Evolutionary conservation across 2,329 filamentous ascomycete species (phyloP).

Genomic region (Colletotrichum tropicicola): DNA sequence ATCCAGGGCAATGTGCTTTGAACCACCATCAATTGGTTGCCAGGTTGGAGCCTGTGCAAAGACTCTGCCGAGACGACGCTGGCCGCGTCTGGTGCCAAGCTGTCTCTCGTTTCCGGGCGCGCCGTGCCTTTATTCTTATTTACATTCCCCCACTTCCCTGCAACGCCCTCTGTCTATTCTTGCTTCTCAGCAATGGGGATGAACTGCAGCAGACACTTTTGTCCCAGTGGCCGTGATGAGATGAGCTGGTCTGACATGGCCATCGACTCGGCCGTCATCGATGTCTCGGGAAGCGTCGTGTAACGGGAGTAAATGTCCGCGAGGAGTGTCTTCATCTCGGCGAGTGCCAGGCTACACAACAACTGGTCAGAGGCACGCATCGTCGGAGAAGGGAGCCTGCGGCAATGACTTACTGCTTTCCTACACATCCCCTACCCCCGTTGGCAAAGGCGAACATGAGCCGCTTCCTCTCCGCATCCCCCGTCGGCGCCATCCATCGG

Average conservation of each 20-base stretch:
- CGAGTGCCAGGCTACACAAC: constrained; percentile 62
- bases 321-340: constrained; percentile 74
- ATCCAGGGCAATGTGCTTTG: too few relatives aligned
- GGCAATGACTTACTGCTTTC: constrained; percentile 72
- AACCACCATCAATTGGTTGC: too few relatives aligned
- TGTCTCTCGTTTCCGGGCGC: too few relatives aligned
- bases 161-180: too few relatives aligned
- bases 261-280: constrained; percentile 67
- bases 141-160: too few relatives aligned
- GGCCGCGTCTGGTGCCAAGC: too few relatives aligned
- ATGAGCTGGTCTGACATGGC: constrained; percentile 74
- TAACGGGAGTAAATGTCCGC: constrained; percentile 69
- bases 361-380: neutral
- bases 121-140: too few relatives aligned
- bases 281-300: constrained; percentile 61
- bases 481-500: constrained; percentile 80
- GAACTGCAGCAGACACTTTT: constrained; percentile 66
- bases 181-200: constrained; percentile 38
- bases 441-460: constrained; percentile 73
- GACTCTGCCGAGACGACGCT: too few relatives aligned
- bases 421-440: constrained; percentile 72
- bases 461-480: constrained; percentile 74
- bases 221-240: constrained; percentile 68
- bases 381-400: too few relatives aligned
- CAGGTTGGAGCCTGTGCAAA: too few relatives aligned